Evolutionary conservation across 2,329 filamentous ascomycete genomes (phyloP), one percentile per base, ranked within the genome.

Genomic region (Fusarium sp.): DNA sequence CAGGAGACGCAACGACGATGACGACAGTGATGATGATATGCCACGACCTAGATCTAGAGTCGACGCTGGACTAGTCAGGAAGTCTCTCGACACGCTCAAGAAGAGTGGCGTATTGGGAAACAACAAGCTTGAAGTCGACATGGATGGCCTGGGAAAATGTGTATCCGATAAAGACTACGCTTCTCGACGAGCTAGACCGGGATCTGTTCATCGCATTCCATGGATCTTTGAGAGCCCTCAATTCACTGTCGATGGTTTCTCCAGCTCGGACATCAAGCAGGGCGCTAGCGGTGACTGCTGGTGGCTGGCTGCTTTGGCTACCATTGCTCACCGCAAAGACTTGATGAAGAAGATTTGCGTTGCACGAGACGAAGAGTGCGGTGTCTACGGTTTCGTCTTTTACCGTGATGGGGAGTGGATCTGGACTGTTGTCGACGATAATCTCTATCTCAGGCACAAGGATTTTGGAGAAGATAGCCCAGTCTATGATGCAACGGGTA

Each of bases 311-410:
- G 90, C 90, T 1, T 79, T 93, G 17, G 89, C 88, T 20, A 91
- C 90, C 0, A 86, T 93, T 70, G 89, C 88, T 13, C 91, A 91
- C 68, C 88, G 90, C 68, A 80, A 85, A 52, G 88, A 86, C 4
- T 77, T 93, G 33, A 90, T 93, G 72, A 85, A 91, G 56, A 86
- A 84, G 59, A 84, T 93, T 9, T 93, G 91, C 66, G 88, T 93
- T 39, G 88, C 85, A 8, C 84, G 87, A 7, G 86, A 93, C 68
- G 89, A 92, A 81, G 87, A 75, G 81, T 92, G 81, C 44, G 91
- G 91, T 7, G 90, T 92, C 2, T 93, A 93, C 71, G 91, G 91
- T 4, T 92, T 93, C 69, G 90, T 93, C 31, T 92, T 93, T 76
- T 88, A 90, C 76, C 84, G 91, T 74, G 81, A 93, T 69, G 90